Base-by-base conservation (phyloP, 2,329 filamentous ascomycete genomes). In the Botryotinia calthae region DNA sequence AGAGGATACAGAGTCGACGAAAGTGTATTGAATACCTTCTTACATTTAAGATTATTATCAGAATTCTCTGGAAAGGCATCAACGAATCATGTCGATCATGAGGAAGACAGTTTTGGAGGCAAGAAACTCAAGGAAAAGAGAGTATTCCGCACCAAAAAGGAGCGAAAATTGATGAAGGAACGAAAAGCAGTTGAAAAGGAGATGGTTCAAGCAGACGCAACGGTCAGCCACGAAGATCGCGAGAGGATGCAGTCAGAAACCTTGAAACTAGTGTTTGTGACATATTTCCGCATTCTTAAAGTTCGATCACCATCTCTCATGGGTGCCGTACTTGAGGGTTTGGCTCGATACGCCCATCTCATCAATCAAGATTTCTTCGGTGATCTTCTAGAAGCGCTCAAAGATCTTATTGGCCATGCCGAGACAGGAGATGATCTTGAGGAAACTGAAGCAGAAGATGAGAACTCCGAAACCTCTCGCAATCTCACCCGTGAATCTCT, bases 341-440 rank as follows among this genome's bases (percentile, higher is more conserved):
- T 99, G 34, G 95, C 95, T 68, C 94, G 94, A 80, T 99, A 97
- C 81, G 91, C 95, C 5, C 96, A 98, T 81, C 87, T 99, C 74
- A 99, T 99, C 86, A 99, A 99, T 84, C 94, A 99, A 80, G 94
- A 99, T 81, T 98, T 99, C 85, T 99, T 99, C 79, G 96, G 95
- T 42, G 96, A 99, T 80, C 87, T 99, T 44, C 88, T 99, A 18
- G 96, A 98, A 83, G 95, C 94, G 0, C 86, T 99, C 56, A 97
- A 97, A 82, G 96, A 99, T 76, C 88, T 99, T 62, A 95, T 98
- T 78, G 88, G 89, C 6, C 89, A 95, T 77, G 91, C 92, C 70
- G 88, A 91, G 79, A 85, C 86, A 0, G 84, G 87, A 25, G 85
- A 85, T 5, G 81, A 83, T 56, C 79, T 84, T 3, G 82, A 83